phyloP scores from a whole-genome alignment of 371 early-diverging fungal species.

The Syncephalastrum monosporum region DNA sequence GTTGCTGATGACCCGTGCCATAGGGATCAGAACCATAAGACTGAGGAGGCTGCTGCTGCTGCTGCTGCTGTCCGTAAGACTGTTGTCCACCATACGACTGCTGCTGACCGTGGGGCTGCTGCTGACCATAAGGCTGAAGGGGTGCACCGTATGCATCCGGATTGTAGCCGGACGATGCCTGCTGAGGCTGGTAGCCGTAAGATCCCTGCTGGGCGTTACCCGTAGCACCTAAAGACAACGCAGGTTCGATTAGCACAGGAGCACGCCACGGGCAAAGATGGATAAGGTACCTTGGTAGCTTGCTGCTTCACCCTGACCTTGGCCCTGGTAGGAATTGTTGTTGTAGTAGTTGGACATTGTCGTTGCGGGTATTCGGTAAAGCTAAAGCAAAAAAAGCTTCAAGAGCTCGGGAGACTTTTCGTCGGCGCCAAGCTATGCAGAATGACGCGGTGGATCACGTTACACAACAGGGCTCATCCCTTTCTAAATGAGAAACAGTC shows the following conservation, averaged over 20 bases:
- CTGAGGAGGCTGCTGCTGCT: conserved; percentile 1
- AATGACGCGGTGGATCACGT: too few species aligned
- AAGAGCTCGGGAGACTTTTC: not conserved
- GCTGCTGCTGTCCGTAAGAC: conserved; percentile 2
- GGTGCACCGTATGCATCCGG: not conserved
- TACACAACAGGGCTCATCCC: too few species aligned
- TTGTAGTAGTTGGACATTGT: conserved; percentile 9
- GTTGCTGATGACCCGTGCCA: conserved; percentile 5
- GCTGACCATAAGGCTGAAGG: conserved; percentile 1
- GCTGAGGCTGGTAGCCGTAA: conserved; percentile 1
- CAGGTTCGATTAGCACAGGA: not conserved
- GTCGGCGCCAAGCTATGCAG: not conserved
- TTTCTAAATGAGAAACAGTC: too few species aligned
- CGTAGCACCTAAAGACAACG: not conserved
- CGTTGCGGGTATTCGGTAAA: not conserved
- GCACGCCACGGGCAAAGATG: not conserved
- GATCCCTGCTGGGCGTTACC: not conserved
- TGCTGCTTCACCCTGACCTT: conserved; percentile 28
- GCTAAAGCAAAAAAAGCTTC: not conserved
- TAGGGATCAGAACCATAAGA: conserved; percentile 5
- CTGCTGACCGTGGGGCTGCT: too few species aligned
- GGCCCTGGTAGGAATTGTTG: conserved; percentile 11
- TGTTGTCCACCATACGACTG: not conserved
- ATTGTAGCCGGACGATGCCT: not conserved
- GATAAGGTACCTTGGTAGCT: conserved; percentile 23